Evolutionary conservation across 2,329 filamentous ascomycete species (phyloP).

Genomic region (Hymenoscyphus salicellus): DNA sequence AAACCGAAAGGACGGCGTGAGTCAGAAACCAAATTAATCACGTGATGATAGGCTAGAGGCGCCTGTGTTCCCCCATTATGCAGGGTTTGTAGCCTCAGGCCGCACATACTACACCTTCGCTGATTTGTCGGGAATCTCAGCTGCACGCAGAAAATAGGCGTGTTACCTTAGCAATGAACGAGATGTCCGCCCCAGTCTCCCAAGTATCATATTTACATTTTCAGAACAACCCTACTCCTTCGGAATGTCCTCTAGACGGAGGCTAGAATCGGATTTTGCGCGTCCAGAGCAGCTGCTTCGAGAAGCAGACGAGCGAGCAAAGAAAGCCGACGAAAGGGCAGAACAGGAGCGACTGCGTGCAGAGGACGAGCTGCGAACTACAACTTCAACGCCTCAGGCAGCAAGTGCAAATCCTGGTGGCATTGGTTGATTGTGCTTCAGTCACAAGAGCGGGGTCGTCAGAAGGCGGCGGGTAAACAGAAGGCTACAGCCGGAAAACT

Average conservation of each 20-base stretch:
- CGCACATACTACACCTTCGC: neutral
- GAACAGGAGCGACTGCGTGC: conserved; percentile 16
- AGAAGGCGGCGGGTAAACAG: no score
- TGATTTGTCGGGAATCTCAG: neutral
- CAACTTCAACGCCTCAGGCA: no score
- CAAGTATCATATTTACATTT: conserved; percentile 6
- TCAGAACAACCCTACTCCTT: conserved; percentile 10
- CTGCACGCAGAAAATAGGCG: neutral
- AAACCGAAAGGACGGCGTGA: no score
- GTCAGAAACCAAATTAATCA: no score
- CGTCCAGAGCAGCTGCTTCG: conserved; percentile 11
- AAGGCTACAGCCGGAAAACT: no score
- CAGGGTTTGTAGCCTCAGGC: no score
- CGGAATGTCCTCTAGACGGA: conserved; percentile 6
- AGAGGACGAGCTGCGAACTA: conserved; percentile 11
- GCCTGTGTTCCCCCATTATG: no score
- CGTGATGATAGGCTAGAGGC: no score
- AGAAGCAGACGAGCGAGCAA: conserved; percentile 4
- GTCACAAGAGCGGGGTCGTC: no score
- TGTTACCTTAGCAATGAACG: conserved; percentile 5
- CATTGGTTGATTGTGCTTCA: no score
- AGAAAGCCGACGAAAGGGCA: conserved; percentile 1
- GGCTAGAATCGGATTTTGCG: conserved; percentile 9
- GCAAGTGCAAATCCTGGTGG: no score
- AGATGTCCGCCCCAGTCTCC: neutral